Percentiles rank a stretch among this genome's conserved stretches.
Conservation (phyloP, 2,329 filamentous ascomycete species). For the Diplodia corticola region DNA sequence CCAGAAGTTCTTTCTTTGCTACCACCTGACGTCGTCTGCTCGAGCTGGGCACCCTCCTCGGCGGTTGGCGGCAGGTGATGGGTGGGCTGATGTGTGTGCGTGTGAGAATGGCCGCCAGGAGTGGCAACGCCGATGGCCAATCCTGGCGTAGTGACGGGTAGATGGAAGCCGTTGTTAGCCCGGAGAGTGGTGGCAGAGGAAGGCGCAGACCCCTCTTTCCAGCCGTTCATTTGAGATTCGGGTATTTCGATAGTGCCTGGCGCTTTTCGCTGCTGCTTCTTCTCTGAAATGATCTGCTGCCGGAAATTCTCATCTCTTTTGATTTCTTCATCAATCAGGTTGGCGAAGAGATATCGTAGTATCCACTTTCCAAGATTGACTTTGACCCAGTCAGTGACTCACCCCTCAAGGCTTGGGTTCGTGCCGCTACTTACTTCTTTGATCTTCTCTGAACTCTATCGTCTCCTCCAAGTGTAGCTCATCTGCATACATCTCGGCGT, state of each 20-base stretch:
- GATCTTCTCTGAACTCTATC: slow-evolving; percentile 86
- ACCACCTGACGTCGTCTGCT: slow-evolving; percentile 57
- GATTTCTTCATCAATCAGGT: slow-evolving; percentile 87
- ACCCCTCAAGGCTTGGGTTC: neutral
- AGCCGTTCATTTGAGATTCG: slow-evolving; percentile 46
- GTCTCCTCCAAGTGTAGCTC: slow-evolving; percentile 73
- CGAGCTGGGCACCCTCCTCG: slow-evolving; percentile 49
- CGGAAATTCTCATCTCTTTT: slow-evolving; percentile 74
- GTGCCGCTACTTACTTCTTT: slow-evolving; percentile 67
- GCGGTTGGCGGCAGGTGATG: slow-evolving; percentile 41
- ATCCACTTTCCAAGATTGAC: slow-evolving; percentile 98
- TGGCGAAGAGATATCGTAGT: slow-evolving; percentile 84
- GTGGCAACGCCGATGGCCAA: slow-evolving; percentile 77
- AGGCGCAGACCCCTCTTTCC: slow-evolving; percentile 43
- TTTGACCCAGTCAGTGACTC: slow-evolving; percentile 42
- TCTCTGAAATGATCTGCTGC: slow-evolving; percentile 66
- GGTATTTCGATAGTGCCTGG: slow-evolving; percentile 64
- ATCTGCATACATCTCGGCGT: slow-evolving; percentile 95
- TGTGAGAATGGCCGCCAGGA: slow-evolving; percentile 49
- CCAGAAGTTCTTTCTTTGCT: slow-evolving; percentile 59
- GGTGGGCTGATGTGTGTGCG: slow-evolving; percentile 30
- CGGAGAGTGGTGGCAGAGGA: slow-evolving; percentile 56
- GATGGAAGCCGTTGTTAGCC: slow-evolving; percentile 60
- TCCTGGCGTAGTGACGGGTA: slow-evolving; percentile 69
- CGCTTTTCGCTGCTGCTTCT: slow-evolving; percentile 58